Percentiles rank a stretch among this genome's conserved stretches.
phyloP scores from a whole-genome alignment of 2,329 filamentous ascomycete genomes.

The Paraconiothyrium sp. region DNA sequence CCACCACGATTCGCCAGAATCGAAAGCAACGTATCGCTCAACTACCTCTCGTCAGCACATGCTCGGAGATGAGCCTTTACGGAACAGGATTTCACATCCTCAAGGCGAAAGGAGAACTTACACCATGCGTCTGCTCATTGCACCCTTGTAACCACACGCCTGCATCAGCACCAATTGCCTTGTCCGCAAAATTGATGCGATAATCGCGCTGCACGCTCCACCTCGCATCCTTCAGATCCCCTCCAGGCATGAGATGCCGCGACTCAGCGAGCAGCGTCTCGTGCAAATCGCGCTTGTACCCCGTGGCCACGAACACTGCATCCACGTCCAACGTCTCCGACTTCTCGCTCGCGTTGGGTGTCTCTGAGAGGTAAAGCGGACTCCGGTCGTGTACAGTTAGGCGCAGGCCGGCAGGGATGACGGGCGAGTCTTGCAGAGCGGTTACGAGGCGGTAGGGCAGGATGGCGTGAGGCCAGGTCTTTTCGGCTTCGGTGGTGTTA shows the following conservation, averaged over 20 bases:
- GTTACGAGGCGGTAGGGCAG: constrained; percentile 73
- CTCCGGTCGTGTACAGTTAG: constrained; percentile 64
- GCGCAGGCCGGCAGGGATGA: constrained; percentile 41
- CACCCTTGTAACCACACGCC: constrained; percentile 95
- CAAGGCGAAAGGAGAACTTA: constrained; percentile 61
- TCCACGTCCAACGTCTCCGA: constrained; percentile 77
- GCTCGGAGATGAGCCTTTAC: constrained; percentile 16
- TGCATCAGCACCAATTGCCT: constrained; percentile 73
- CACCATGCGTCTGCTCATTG: constrained; percentile 90
- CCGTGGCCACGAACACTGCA: constrained; percentile 85
- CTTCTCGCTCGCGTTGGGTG: constrained; percentile 52
- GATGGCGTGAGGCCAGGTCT: constrained; percentile 83
- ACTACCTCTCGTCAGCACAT: constrained; percentile 53
- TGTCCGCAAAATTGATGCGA: constrained; percentile 74
- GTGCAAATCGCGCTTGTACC: constrained; percentile 82
- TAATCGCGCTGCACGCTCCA: constrained; percentile 83
- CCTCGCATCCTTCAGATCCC: constrained; percentile 55
- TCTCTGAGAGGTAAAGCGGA: constrained; percentile 43
- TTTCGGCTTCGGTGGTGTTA: constrained; percentile 66
- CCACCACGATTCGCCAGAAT: constrained; percentile 79
- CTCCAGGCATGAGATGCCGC: constrained; percentile 70
- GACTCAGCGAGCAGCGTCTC: constrained; percentile 75
- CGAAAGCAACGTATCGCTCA: constrained; percentile 84
- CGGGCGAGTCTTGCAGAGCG: constrained; percentile 63
- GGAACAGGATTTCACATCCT: background rate